Evolutionary conservation across 2,329 filamentous ascomycete species (phyloP), one percentile per base, ranked within the genome.

Genomic region (Penicillium sp.): DNA sequence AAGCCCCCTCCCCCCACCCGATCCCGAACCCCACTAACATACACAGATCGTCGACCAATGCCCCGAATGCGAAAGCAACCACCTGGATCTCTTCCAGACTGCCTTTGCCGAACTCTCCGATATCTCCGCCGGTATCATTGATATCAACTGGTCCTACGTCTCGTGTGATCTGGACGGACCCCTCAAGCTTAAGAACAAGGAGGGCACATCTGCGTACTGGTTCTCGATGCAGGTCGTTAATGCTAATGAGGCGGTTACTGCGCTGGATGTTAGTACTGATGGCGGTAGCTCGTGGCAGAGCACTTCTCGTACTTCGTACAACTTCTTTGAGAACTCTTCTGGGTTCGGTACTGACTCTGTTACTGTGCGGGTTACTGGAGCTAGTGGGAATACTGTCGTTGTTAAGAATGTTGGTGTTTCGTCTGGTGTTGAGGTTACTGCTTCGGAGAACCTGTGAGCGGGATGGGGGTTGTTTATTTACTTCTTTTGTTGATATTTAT

Each of bases 151-250:
- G 80, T 67, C 77, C 34, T 76, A 77, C 56, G 77, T 83, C 10
- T 64, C 77, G 18, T 85, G 83, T 63, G 79, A 77, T 42, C 81
- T 84, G 63, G 75, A 75, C 45, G 70, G 73, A 0, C 77, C 81
- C 1, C 69, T 85, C 9, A 61, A 74, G 43, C 73, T 85, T 22
- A 77, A 79, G 68, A 82, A 82, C 72, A 84, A 85, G 67, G 73
- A 67, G 14, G 70, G 69, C 5, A 66, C 76, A 3, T 81, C 78
- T 4, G 65, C 71, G 29, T 77, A 78, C 68, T 84, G 81, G 81
- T 84, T 85, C 73, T 78, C 77, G 45, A 85, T 86, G 78, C 86
- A 89, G 69, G 84, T 88, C 42, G 77, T 86, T 63, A 87, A 88
- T 71, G 74, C 82, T 63, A 86, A 86, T 67, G 76, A 82, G 56